phyloP scores from a whole-genome alignment of 192 early-diverging fungal species.

The Gonapodya sp. region DNA sequence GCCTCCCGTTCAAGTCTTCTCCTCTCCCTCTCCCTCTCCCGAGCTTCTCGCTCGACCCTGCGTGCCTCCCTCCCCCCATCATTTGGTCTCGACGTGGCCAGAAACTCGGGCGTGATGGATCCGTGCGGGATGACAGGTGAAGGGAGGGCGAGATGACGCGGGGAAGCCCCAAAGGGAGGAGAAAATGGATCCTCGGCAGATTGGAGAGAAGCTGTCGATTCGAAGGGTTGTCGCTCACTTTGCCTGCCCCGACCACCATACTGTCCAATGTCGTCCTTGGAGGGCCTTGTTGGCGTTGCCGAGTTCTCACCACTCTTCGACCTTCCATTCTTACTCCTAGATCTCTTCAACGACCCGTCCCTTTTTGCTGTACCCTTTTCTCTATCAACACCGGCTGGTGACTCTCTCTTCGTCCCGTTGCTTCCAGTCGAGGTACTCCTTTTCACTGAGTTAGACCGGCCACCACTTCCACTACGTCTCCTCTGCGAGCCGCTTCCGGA shows the following conservation, averaged over 20 bases:
- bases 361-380: too few species aligned
- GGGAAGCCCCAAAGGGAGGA: neutral
- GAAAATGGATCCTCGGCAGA: too few species aligned
- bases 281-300: too few species aligned
- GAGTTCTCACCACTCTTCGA: too few species aligned
- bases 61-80: neutral
- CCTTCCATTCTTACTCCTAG: neutral
- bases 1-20: neutral
- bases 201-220: too few species aligned
- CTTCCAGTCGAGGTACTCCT: too few species aligned
- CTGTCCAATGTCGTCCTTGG: too few species aligned
- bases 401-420: neutral
- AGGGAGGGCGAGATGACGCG: neutral
- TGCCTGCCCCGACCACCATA: too few species aligned
- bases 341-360: neutral
- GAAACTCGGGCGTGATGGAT: neutral
- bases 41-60: neutral
- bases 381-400: neutral
- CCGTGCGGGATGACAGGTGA: neutral
- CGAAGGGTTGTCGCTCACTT: too few species aligned
- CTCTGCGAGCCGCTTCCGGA: too few species aligned
- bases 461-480: too few species aligned
- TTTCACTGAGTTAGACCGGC: too few species aligned
- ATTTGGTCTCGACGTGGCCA: neutral
- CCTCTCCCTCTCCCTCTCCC: neutral